A percentile compares a stretch with the other conserved stretches of the same genome.
These are phyloP conservation scores for Sambucus nigra DNA, from an alignment of 129 eudicot species.

Conservation along the genomic window DNA sequence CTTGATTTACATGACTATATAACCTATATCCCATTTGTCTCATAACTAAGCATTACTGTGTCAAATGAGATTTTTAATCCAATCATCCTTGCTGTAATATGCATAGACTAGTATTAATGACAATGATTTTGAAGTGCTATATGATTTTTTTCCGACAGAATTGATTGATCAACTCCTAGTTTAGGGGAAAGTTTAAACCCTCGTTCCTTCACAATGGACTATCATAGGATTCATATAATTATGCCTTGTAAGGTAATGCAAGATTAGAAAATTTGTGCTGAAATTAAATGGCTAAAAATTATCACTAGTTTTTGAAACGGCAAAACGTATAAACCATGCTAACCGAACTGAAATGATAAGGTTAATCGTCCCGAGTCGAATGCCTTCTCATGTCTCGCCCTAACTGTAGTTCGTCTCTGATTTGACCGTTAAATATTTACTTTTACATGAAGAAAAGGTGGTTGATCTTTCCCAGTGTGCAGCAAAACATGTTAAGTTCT, in stretches of 20 bases:
- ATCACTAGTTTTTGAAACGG: no score
- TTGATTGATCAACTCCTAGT: background rate
- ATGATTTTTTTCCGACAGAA: no score
- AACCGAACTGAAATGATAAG: background rate
- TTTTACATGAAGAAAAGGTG: background rate
- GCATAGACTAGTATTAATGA: no score
- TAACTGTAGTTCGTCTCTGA: background rate
- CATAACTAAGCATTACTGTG: no score
- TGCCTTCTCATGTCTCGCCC: background rate
- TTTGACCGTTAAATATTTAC: no score
- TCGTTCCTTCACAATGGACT: background rate
- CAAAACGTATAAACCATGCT: no score
- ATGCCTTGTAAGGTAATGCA: background rate
- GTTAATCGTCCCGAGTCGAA: background rate
- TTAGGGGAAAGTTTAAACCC: background rate
- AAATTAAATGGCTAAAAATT: background rate
- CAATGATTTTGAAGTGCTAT: no score
- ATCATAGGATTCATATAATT: background rate
- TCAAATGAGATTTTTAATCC: no score
- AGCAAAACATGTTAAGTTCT: slow-evolving; percentile 12
- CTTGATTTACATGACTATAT: background rate
- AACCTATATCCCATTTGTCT: no score
- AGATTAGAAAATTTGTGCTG: background rate
- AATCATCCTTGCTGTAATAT: background rate
- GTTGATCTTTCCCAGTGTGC: slow-evolving; percentile 3